Evolutionary conservation across 2,329 filamentous ascomycete genomes (phyloP).

Genomic region (Helicocarpus griseus): DNA sequence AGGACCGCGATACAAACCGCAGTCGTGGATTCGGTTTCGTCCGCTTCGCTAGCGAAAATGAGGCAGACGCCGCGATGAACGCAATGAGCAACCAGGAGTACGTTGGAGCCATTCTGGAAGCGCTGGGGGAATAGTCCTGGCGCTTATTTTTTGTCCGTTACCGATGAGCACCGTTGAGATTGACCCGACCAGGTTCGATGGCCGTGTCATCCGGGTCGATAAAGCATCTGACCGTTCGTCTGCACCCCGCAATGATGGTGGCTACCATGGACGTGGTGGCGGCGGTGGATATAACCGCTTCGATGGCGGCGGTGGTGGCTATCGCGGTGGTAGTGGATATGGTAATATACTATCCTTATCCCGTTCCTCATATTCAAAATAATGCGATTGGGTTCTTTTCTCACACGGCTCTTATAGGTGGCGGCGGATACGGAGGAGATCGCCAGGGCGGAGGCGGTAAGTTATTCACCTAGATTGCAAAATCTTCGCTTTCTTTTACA

Average conservation of each 20-base stretch:
- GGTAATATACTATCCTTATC: slow-evolving; percentile 12
- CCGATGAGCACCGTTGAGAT: slow-evolving; percentile 14
- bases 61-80: slow-evolving; percentile 34
- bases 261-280: slow-evolving; percentile 36
- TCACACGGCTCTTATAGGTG: not conserved
- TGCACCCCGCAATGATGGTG: slow-evolving; percentile 47
- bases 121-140: slow-evolving; percentile 7
- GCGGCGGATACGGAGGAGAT: slow-evolving; percentile 11
- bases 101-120: slow-evolving; percentile 25
- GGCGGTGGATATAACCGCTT: slow-evolving; percentile 39
- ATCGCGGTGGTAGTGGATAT: slow-evolving; percentile 22
- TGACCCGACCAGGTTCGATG: slow-evolving; percentile 63
- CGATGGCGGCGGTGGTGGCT: slow-evolving; percentile 22
- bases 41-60: slow-evolving; percentile 53
- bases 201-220: slow-evolving; percentile 87
- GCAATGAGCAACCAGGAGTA: slow-evolving; percentile 57
- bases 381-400: slow-evolving; percentile 7
- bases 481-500: not conserved
- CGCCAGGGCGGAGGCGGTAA: slow-evolving; percentile 3
- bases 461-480: not conserved
- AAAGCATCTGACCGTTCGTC: slow-evolving; percentile 77
- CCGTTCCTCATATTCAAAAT: not conserved
- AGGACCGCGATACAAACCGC: slow-evolving; percentile 91
- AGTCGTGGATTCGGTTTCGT: slow-evolving; percentile 98
- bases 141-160: slow-evolving; percentile 12